A percentile compares a stretch with the other conserved stretches of the same genome.
These are phyloP conservation scores for Nannochloropsis granulata DNA, from an alignment of 108 stramenopile species.

Conservation along the genomic window DNA sequence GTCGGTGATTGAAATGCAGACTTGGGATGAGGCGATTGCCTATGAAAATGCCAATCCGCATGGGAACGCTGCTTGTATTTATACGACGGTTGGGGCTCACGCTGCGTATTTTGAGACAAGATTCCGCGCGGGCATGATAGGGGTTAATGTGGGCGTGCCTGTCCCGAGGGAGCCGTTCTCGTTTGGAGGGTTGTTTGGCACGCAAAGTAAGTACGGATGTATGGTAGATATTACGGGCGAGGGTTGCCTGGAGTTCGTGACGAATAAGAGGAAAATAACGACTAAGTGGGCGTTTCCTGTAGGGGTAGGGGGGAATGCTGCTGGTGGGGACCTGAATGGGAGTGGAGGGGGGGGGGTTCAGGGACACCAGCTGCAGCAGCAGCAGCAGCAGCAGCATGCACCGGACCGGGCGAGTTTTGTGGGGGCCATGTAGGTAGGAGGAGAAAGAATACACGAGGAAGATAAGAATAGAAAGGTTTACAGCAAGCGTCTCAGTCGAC, in stretches of 20 bases:
- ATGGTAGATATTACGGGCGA: conserved; percentile 88
- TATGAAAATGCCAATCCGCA: conserved; percentile 85
- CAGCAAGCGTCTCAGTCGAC: no score
- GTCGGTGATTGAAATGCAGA: conserved; percentile 47
- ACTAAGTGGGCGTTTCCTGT: conserved; percentile 52
- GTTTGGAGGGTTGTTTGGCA: conserved; percentile 82
- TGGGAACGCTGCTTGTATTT: conserved; percentile 88
- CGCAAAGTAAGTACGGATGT: conserved; percentile 78
- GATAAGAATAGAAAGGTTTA: not conserved
- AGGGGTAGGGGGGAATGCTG: not conserved
- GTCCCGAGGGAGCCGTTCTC: conserved; percentile 87
- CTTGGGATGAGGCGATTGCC: conserved; percentile 78
- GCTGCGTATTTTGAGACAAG: conserved; percentile 76
- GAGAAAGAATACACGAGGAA: not conserved
- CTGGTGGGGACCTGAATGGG: not conserved
- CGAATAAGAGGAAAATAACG: conserved; percentile 81
- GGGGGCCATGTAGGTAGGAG: not conserved
- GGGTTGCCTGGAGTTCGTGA: conserved; percentile 90
- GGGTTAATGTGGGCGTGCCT: conserved; percentile 69
- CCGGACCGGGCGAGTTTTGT: not conserved
- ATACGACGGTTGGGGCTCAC: conserved; percentile 68
- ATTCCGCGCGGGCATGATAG: conserved; percentile 67
- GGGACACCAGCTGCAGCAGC: not conserved
- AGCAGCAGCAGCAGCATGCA: not conserved
- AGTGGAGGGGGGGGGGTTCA: not conserved